These are phyloP conservation scores for Suhomyces pyralidae DNA, from an alignment of 805 yeast species.

Conservation along the genomic window DNA sequence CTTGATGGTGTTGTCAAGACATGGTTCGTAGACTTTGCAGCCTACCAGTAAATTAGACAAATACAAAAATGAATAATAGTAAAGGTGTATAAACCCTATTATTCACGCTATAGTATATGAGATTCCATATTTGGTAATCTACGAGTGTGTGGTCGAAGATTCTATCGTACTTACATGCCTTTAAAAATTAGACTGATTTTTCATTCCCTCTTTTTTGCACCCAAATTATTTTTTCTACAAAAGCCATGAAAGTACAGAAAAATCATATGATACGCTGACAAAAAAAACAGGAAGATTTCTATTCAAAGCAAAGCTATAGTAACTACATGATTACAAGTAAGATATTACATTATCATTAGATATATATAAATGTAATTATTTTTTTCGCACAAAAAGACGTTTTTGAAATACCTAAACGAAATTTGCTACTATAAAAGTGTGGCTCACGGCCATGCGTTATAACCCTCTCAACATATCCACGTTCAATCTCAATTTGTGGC, in stretches of 20 bases:
- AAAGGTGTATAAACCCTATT: not conserved
- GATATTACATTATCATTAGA: not conserved
- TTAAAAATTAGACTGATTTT: not conserved
- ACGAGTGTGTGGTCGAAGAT: not conserved
- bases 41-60: conserved; percentile 3
- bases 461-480: conserved; percentile 1
- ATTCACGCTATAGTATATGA: not conserved
- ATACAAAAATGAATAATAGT: not conserved
- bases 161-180: not conserved
- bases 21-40: conserved; percentile 52
- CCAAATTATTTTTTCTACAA: not conserved
- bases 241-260: not conserved
- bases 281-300: too few species aligned
- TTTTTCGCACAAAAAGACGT: too few species aligned
- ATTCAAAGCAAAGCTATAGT: too few species aligned
- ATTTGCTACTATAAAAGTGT: not conserved
- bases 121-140: too few species aligned
- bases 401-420: too few species aligned
- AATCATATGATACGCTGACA: too few species aligned
- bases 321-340: not conserved
- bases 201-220: not conserved
- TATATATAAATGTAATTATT: too few species aligned
- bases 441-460: not conserved
- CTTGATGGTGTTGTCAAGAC: conserved; percentile 74
- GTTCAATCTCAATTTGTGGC: conserved; percentile 36